These are phyloP conservation scores for Neoboletus magnificus DNA, from an alignment of 768 basidiomycete species.

Conservation along the genomic window DNA sequence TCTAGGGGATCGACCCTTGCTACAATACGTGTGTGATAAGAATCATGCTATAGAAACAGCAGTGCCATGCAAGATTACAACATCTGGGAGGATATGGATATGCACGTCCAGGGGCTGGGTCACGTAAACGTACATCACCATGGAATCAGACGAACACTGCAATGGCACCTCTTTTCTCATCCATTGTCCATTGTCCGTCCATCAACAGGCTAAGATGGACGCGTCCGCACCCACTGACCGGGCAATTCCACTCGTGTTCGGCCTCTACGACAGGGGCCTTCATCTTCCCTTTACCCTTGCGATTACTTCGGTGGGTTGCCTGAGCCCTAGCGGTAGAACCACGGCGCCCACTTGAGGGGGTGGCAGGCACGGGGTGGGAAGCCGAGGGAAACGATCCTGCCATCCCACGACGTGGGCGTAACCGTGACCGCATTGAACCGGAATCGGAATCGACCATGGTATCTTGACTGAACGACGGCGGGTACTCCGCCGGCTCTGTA, in stretches of 20 bases:
- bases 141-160: conserved; percentile 37
- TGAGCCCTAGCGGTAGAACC: background rate
- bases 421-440: conserved; percentile 53
- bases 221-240: conserved; percentile 53
- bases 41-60: conserved; percentile 9
- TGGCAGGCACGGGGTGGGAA: conserved; percentile 2
- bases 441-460: conserved; percentile 12
- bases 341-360: conserved; percentile 9
- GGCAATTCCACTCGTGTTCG: conserved; percentile 60
- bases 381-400: conserved; percentile 4
- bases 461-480: conserved; percentile 28
- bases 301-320: conserved; percentile 15
- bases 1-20: background rate
- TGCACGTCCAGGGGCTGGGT: background rate
- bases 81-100: conserved; percentile 4
- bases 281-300: conserved; percentile 35
- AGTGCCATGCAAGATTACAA: background rate
- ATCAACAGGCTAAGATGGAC: conserved; percentile 57
- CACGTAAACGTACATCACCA: conserved; percentile 18
- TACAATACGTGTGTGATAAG: conserved; percentile 18
- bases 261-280: conserved; percentile 40
- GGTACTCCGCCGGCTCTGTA: background rate
- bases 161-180: conserved; percentile 42
- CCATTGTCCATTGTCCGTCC: conserved; percentile 58
- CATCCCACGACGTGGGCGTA: conserved; percentile 45